Evolutionary conservation across 2,329 filamentous ascomycete species (phyloP), one percentile per base, ranked within the genome.

Genomic region (Phaeosphaeriaceae sp.): DNA sequence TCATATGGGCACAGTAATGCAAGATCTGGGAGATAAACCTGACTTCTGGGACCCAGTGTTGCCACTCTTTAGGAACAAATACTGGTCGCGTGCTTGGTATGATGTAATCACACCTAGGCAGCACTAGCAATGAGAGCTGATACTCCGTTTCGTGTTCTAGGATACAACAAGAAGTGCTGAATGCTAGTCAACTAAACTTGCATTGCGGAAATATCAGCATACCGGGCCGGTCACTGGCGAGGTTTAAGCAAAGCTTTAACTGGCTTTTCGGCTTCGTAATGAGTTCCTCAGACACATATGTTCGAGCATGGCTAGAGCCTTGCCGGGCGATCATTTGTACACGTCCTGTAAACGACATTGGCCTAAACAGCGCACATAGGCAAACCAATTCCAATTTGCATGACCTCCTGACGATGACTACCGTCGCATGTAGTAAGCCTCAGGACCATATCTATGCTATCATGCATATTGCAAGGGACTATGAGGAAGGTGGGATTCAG

Each of bases 91-190:
- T 10, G 44, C 33, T 9, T 57, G 54, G 42, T 45, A 22, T 45
- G 10, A 21, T 7, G 19, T n/a, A 42, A n/a, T 20, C 15, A n/a
- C 15, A 42, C 20, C 7, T 20, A 42, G 2, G 17, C 25, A 42
- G 2, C 6, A 42, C 5, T 42, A 17, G 5, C 25, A 27, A 27
- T 27, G 5, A 27, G 9, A 27, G 25, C 31, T 36, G 13, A 36
- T 36, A 15, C 11, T 36, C 31, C 5, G 13, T 36, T 15, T 7
- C 31, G 31, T 11, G 13, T 36, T 15, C 6, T 36, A 36, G 31
- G 45, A 48, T 56, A 6, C 54, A 53, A 21, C 54, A 57, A 22
- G 54, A 57, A 45, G 50, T 57, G 4, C 20, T 49, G 4, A 57
- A 57, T 25, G 49, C 54, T 13, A 15, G 31, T 7, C 5, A 15